Conservation (phyloP, 768 basidiomycete species). For the Leccinum subgranulosum region DNA sequence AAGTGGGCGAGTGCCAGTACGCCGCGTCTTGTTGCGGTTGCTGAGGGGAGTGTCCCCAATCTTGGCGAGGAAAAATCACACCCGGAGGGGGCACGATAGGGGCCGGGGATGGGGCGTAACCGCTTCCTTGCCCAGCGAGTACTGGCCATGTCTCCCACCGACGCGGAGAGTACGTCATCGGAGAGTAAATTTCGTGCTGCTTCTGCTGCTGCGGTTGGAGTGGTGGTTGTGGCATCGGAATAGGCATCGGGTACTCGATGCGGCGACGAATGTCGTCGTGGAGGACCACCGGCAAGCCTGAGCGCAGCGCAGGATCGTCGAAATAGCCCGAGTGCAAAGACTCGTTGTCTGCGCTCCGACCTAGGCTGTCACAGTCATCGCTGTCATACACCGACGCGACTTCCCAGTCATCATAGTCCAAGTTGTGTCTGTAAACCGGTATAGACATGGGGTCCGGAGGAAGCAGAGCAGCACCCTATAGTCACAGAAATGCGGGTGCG, state of each 20-base stretch:
- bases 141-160: constrained; percentile 9
- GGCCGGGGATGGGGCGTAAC: not conserved
- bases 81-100: constrained; percentile 27
- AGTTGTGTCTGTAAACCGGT: constrained; percentile 27
- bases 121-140: constrained; percentile 9
- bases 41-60: constrained; percentile 8
- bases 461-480: not conserved
- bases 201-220: not conserved
- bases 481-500: not conserved
- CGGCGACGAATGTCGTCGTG: constrained; percentile 4
- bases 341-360: constrained; percentile 18
- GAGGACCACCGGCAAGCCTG: constrained; percentile 1
- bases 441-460: constrained; percentile 17
- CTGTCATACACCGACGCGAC: constrained; percentile 29
- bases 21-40: not conserved
- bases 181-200: constrained; percentile 10
- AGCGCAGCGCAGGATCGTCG: constrained; percentile 6
- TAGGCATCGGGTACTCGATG: constrained; percentile 13
- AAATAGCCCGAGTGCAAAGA: constrained; percentile 6
- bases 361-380: constrained; percentile 26
- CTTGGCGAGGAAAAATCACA: constrained; percentile 22
- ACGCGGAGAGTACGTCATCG: not conserved
- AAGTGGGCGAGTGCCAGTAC: constrained; percentile 4
- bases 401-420: constrained; percentile 25
- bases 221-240: constrained; percentile 6